Evolutionary conservation across 176 grass and related monocot genomes (phyloP), one percentile per base, ranked within the genome.

Genomic region (Areca catechu): DNA sequence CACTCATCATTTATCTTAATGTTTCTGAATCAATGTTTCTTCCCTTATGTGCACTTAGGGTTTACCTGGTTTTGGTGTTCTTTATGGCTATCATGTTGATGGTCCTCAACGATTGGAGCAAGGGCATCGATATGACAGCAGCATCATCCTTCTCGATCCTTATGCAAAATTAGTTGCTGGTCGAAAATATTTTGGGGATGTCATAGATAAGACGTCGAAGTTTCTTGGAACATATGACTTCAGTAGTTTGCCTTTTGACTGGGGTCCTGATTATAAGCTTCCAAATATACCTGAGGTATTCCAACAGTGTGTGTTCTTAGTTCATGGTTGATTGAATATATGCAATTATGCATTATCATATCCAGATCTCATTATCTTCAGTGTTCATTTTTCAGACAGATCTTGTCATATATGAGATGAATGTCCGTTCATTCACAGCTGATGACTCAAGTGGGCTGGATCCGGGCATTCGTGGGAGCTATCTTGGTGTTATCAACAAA

Each of bases 401-500:
- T 80, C 87, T 98, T 57, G 88, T 98, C 48, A 88, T 98, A 80
- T 98, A 98, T 78, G 93, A 98, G 80, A 98, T 98, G 93, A 98
- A 88, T 65, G 84, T 89, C 55, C 84, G 84, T 20, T 75, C 78
- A 66, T 98, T 89, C 76, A 98, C 93, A n/a, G 77, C 63, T 67
- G 87, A 98, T 19, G 73, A 85, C 16, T 89, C 84, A 22, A 98
- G 93, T 56, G 68, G 56, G 19, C 61, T 98, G 75, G 72, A 78
- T 70, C 48, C 62, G 65, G 67, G 63, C 60, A 57, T 85, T 78
- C 30, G 86, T 51, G 87, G 93, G 51, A 98, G 87, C 70, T 98
- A 98, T 71, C 87, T 98, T 61, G 93, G 87, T 73, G 66, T 92
- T 29, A 98, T 98, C 57, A 81, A 98, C 47, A 98, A 92, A 75